phyloP scores from a whole-genome alignment of 2,329 filamentous ascomycete genomes.

The Lasiodiplodia sp. region DNA sequence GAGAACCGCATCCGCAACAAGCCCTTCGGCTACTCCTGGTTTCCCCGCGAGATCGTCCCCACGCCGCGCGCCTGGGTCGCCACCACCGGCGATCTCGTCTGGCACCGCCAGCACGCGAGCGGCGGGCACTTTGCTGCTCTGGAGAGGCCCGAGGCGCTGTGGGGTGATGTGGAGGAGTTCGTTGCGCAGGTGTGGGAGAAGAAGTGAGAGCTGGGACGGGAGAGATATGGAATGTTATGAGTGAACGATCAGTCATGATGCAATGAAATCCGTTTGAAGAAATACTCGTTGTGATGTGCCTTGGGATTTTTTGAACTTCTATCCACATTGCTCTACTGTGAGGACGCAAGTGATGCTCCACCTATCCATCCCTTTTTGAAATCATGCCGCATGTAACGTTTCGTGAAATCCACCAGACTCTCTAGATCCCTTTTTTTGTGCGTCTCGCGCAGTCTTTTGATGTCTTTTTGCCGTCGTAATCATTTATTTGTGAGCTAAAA shows the following conservation, averaged over 20 bases:
- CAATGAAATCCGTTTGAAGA: neutral
- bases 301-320: constrained; percentile 10
- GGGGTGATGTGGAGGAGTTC: constrained; percentile 56
- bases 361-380: neutral
- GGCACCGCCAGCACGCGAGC: constrained; percentile 47
- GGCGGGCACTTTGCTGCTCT: constrained; percentile 65
- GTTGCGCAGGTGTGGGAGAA: constrained; percentile 44
- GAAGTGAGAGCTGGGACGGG: neutral
- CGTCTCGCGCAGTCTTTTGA: neutral
- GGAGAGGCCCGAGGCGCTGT: constrained; percentile 52
- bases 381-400: constrained; percentile 22
- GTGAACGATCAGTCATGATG: neutral
- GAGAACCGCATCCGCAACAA: constrained; percentile 38
- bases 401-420: neutral
- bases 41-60: constrained; percentile 52
- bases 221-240: no score
- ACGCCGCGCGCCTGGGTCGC: constrained; percentile 48
- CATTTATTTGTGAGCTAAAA: constrained; percentile 27
- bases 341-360: neutral
- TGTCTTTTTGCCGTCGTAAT: neutral
- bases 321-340: constrained; percentile 17
- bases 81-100: constrained; percentile 48
- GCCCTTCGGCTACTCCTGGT: constrained; percentile 54
- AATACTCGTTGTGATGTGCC: neutral
- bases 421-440: neutral